Conservation (phyloP, 108 stramenopile species). For the Nannochloropsis gaditana region DNA sequence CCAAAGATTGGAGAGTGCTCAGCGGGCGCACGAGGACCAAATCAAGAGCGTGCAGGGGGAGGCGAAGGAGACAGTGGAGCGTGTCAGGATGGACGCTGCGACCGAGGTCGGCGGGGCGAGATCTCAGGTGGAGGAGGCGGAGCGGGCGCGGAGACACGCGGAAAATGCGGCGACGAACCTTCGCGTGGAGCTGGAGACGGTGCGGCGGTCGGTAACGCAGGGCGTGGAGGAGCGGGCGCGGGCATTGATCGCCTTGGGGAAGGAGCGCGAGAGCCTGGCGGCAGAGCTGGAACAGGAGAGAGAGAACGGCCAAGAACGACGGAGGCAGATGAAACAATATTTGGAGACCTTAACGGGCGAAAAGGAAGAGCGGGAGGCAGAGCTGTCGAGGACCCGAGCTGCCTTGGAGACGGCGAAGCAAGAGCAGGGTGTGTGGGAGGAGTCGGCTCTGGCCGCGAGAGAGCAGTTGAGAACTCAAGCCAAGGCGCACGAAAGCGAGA, state of each 20-base stretch:
- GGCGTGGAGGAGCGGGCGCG: neutral
- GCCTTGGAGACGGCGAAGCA: neutral
- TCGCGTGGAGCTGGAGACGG: neutral
- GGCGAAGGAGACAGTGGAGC: neutral
- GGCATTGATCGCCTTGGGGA: neutral
- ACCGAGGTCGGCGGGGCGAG: neutral
- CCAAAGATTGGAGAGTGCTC: neutral
- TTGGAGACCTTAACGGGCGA: neutral
- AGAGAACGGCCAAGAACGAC: neutral
- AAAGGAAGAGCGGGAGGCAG: neutral
- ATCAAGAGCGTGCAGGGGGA: neutral
- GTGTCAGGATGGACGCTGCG: neutral
- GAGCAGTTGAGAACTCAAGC: neutral
- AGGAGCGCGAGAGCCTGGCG: neutral
- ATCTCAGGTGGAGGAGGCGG: neutral
- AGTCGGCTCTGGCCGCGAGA: neutral
- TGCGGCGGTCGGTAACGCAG: neutral
- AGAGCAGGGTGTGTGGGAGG: neutral
- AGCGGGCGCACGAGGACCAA: conserved; percentile 8
- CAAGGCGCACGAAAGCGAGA: neutral
- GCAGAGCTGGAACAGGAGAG: conserved; percentile 1
- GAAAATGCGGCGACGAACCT: neutral
- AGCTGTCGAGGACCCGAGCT: neutral
- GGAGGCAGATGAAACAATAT: conserved; percentile 4
- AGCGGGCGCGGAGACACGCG: neutral